phyloP scores from a whole-genome alignment of 2,329 filamentous ascomycete species.

The Colletotrichum tanaceti region DNA sequence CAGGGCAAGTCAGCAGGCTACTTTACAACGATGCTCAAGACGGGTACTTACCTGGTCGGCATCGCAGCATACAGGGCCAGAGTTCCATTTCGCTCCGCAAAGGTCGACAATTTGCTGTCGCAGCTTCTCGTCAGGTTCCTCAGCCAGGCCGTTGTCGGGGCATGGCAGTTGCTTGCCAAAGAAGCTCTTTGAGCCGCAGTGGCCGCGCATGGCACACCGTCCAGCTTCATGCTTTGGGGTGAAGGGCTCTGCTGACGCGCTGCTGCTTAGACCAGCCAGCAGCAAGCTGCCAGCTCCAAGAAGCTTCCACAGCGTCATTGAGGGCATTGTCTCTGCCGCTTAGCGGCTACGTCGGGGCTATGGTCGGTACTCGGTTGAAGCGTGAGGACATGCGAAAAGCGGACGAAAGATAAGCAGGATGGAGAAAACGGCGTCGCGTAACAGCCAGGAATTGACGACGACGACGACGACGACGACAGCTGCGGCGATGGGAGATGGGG shows the following conservation, averaged over 20 bases:
- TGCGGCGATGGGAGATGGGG: not conserved
- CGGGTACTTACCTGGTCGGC: constrained; percentile 73
- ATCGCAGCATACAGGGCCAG: constrained; percentile 86
- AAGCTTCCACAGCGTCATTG: constrained; percentile 41
- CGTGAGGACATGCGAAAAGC: not conserved
- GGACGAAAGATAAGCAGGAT: not conserved
- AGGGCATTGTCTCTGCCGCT: constrained; percentile 31
- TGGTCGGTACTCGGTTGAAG: not conserved
- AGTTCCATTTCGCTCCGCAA: constrained; percentile 88
- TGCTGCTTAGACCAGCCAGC: constrained; percentile 42
- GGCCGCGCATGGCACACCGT: constrained; percentile 88
- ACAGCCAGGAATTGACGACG: not conserved
- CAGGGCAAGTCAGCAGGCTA: constrained; percentile 3
- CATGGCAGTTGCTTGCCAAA: constrained; percentile 93
- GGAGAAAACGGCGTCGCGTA: not conserved
- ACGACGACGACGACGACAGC: not conserved
- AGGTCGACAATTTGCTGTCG: constrained; percentile 84
- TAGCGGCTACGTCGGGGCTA: constrained; percentile 26
- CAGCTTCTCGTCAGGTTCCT: constrained; percentile 76
- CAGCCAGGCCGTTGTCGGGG: constrained; percentile 86
- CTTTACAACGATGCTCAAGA: not conserved
- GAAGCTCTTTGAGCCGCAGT: constrained; percentile 90
- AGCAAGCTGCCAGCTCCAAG: constrained; percentile 49
- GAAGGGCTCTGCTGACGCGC: constrained; percentile 46
- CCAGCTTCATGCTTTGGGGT: constrained; percentile 83